Base-by-base conservation (phyloP, 345 rosid species). In the Ceriops decandra region DNA sequence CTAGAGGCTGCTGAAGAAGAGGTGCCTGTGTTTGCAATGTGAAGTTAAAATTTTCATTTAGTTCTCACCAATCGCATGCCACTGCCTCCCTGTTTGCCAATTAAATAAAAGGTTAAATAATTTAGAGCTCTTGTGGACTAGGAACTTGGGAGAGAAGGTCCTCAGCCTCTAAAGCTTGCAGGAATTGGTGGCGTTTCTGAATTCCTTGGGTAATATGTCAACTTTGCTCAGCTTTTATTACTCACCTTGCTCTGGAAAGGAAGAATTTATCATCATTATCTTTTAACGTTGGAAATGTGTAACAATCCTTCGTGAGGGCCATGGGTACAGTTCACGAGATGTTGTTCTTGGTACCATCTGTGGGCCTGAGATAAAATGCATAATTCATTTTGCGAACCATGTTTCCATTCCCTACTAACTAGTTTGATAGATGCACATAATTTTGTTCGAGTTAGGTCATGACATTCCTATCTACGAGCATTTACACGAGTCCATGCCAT, bases 111-210 rank as follows among this genome's bases (percentile, higher is more conserved):
- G 15, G 62, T 56, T 64, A 30, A 52, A 46, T 54, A 57, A 49
- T 78, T 33, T 63, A 49, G 28, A 36, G 65, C 33, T 62, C 60
- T 64, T 36, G 51, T 73, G 77, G 62, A 68, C 33, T 72, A 89
- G 98, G 98, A 93, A 86, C 90, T 93, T 63, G 80, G 67, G 51
- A 73, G 84, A 63, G 98, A 90, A 83, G 98, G 98, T 72, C 75
- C 85, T 61, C 87, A 81, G 62, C 92, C 97, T 33, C 74, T 89
- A 71, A 90, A 83, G 78, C 82, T 93, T 75, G 93, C 98, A 64
- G 96, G 98, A 58, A 86, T 90, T 69, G 98, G 91, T 1, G 96
- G 97, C 17, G 62, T 90, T 74, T 93, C 97, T 27, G 98, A 87
- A 78, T 90, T 93, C 80, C 93, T 89, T 35, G 97, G 97, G 97